Conservation (phyloP, 2,329 filamentous ascomycete genomes). For the Fusarium odoratissimum region DNA sequence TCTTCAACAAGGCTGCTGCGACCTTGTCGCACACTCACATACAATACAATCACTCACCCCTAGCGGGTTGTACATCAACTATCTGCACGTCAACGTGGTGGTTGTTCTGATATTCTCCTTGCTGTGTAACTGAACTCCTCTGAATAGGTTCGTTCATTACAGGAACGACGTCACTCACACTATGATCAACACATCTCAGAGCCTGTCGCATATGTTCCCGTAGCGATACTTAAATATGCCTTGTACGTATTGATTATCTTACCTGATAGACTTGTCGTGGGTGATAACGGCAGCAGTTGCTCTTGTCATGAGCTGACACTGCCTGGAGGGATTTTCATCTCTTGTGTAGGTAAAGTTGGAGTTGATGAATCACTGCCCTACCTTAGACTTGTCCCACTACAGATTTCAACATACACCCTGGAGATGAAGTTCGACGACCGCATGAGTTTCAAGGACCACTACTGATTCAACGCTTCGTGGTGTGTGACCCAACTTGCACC, state of each 20-base stretch:
- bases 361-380: conserved; percentile 12
- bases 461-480: too few relatives aligned
- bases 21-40: conserved; percentile 22
- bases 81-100: conserved; percentile 1
- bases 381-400: conserved; percentile 21
- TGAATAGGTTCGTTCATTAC: not conserved
- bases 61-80: conserved; percentile 16
- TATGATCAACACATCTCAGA: not conserved
- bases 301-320: not conserved
- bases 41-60: conserved; percentile 24
- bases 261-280: not conserved
- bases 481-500: too few relatives aligned
- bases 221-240: too few relatives aligned
- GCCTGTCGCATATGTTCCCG: not conserved
- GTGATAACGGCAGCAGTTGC: not conserved
- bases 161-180: not conserved
- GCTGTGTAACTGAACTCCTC: conserved; percentile 8
- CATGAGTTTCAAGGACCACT: too few relatives aligned
- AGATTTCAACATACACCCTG: too few relatives aligned
- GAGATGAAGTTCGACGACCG: too few relatives aligned
- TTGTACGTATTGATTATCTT: not conserved
- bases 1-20: conserved; percentile 46
- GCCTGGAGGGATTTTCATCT: not conserved
- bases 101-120: not conserved
- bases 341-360: conserved; percentile 1